Conservation (phyloP, 2,329 filamentous ascomycete species). For the Tothia fuscella region DNA sequence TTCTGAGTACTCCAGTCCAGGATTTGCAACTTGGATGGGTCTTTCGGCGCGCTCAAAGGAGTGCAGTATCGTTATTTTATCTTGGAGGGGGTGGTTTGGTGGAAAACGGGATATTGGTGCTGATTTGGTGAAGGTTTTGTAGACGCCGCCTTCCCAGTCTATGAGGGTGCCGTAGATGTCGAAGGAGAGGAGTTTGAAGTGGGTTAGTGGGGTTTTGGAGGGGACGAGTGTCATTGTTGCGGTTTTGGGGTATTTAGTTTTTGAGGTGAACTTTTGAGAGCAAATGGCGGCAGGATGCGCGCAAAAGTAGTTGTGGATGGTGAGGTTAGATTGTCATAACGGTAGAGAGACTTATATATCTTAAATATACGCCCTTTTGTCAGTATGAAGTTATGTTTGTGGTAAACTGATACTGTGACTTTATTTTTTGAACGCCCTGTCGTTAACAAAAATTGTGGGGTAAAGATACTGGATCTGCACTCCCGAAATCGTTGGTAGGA, state of each 20-base stretch:
- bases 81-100: conserved; percentile 24
- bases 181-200: conserved; percentile 38
- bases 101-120: conserved; percentile 33
- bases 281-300: no score
- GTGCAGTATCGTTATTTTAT: conserved; percentile 21
- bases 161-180: conserved; percentile 11
- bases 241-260: background rate
- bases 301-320: no score
- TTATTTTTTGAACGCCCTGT: no score
- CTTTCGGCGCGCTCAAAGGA: conserved; percentile 2
- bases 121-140: conserved; percentile 36
- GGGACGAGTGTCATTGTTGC: conserved; percentile 6
- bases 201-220: conserved; percentile 8
- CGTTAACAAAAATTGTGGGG: no score
- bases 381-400: no score
- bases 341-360: no score
- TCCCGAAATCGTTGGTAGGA: no score
- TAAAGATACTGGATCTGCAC: no score
- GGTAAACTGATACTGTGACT: no score
- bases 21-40: conserved; percentile 40
- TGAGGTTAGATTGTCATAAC: no score
- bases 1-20: conserved; percentile 46
- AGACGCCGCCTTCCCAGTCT: conserved; percentile 56
- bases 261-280: no score
- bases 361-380: no score